Conservation (phyloP, 306 rosid species). For the Malus sieversii region DNA sequence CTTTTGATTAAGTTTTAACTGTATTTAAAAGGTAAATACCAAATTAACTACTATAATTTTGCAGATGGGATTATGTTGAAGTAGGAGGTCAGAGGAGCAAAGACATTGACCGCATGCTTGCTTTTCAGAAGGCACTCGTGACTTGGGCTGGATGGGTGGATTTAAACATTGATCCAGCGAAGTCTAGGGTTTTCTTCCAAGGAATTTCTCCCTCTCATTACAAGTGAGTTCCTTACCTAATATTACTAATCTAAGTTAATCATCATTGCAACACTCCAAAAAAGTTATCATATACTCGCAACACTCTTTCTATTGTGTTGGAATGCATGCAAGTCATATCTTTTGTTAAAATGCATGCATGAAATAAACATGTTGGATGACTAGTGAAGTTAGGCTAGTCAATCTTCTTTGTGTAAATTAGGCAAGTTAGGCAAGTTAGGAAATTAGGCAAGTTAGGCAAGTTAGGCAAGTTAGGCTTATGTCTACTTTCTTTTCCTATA, state of each 20-base stretch:
- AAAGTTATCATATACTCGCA: not conserved
- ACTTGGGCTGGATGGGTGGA: conserved; percentile 89
- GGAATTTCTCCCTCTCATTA: conserved; percentile 98
- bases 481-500: too few species aligned
- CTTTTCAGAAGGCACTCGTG: conserved; percentile 65
- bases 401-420: too few species aligned
- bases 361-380: too few species aligned
- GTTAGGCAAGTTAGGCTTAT: too few species aligned
- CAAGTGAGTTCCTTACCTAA: conserved; percentile 42
- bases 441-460: too few species aligned
- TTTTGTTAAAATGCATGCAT: too few species aligned
- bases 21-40: not conserved
- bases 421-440: too few species aligned
- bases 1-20: not conserved
- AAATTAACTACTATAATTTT: not conserved
- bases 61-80: conserved; percentile 79
- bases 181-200: conserved; percentile 60
- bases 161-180: conserved; percentile 45
- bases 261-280: not conserved
- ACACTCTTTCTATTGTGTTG: not conserved
- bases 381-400: too few species aligned
- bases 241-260: not conserved
- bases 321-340: too few species aligned
- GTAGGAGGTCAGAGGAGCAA: conserved; percentile 32
- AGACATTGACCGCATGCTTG: conserved; percentile 81